These are phyloP conservation scores for Cinnamomum chago DNA, from an alignment of 164 flowering plant genomes.

Conservation along the genomic window DNA sequence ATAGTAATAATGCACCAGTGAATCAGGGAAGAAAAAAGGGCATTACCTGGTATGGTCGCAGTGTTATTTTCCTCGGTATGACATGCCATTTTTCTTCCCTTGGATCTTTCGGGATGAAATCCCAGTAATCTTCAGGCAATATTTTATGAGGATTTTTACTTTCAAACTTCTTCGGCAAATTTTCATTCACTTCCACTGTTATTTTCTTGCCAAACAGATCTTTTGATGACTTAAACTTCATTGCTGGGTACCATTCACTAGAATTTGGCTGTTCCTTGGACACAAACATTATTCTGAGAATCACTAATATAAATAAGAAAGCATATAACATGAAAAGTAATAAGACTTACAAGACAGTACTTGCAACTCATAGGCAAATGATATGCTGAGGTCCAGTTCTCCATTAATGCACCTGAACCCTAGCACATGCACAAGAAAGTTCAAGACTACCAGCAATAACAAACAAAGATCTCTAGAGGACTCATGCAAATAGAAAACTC, in stretches of 20 bases:
- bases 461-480: neutral
- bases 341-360: slow-evolving; percentile 69
- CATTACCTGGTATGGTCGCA: slow-evolving; percentile 73
- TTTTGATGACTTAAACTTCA: slow-evolving; percentile 55
- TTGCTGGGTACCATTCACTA: slow-evolving; percentile 52
- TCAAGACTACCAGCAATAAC: slow-evolving; percentile 12
- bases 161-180: slow-evolving; percentile 24
- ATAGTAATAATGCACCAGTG: no score
- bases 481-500: no score
- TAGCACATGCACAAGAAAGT: slow-evolving; percentile 27
- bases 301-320: neutral
- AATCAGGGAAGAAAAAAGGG: neutral
- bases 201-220: slow-evolving; percentile 47
- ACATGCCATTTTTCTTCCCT: slow-evolving; percentile 28
- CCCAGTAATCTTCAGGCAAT: slow-evolving; percentile 78
- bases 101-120: slow-evolving; percentile 54
- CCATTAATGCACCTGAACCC: slow-evolving; percentile 26
- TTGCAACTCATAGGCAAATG: slow-evolving; percentile 42
- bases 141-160: slow-evolving; percentile 14
- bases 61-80: slow-evolving; percentile 37
- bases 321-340: neutral
- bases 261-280: slow-evolving; percentile 32
- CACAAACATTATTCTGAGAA: neutral
- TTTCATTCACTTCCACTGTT: slow-evolving; percentile 50
- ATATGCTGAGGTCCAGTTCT: neutral